Base-by-base conservation (phyloP, 768 basidiomycete genomes). In the Leccinum subgranulosum region DNA sequence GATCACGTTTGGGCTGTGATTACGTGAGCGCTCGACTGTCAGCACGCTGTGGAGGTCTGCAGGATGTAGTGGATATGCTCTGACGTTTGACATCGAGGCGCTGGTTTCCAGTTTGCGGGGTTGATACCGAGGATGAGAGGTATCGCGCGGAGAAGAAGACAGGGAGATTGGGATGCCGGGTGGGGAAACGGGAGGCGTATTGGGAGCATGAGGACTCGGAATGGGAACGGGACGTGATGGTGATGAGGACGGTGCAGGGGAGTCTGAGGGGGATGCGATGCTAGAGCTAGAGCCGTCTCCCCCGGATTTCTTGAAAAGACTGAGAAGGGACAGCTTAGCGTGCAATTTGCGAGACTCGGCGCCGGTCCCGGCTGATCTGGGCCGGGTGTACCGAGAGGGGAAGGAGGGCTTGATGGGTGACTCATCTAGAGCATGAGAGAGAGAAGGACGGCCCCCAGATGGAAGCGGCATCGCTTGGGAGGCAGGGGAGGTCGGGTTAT, bases 251-350 rank as follows among this genome's bases (percentile, higher is more conserved):
- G 61, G 68, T 31, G 57, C 64, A n/a, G 66, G 65, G 10, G 66
- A 64, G 50, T 73, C 68, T n/a, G 74, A 63, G 19, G 61, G 60
- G 12, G 70, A 66, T 57, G 67, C 57, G 67, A 75, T 51, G 74
- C 78, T 72, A 11, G 71, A 72, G 48, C 62, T 62, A 6, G 71
- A 74, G 27, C 73, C 69, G 33, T 74, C 77, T 12, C 70, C 78
- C 12, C 74, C 76, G 0, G 76, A 59, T 73, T 86, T 88, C 78
- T 83, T 87, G 76, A 91, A 90, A 15, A 91, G 77, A 62, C 82
- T 85, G 61, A 90, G 76, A 53, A 92, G 75, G 23, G 89, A 90
- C 56, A 89, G 81, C 70, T 92, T 92, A 71, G 85, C 84, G 27
- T 81, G 80, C 4, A 88, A 71, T 63, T 77, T 85, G 54, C 74